A percentile compares a stretch with the other conserved stretches of the same genome.
Evolutionary conservation across 1,284 basidiomycete genomes (phyloP).

Genomic region (Papiliotrema laurentii): DNA sequence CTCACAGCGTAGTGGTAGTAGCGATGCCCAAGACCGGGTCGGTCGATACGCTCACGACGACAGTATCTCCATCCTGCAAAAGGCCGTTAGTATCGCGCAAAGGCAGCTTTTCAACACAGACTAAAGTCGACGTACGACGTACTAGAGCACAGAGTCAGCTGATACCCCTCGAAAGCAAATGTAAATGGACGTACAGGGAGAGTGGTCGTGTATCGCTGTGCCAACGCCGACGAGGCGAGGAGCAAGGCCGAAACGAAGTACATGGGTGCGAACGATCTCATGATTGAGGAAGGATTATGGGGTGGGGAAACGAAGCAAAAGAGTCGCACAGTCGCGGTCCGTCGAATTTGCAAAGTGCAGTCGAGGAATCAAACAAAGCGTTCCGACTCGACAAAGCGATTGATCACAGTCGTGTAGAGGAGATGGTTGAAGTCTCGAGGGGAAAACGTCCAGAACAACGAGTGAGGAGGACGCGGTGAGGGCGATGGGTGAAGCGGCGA

Average conservation of each 20-base stretch:
- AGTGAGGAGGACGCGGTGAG: too few species aligned
- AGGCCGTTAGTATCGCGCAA: background rate
- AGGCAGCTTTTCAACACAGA: too few species aligned
- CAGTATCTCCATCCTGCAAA: conserved; percentile 31
- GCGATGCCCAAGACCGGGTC: conserved; percentile 19
- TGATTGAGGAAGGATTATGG: too few species aligned
- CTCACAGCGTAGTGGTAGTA: conserved; percentile 24
- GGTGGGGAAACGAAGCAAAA: too few species aligned
- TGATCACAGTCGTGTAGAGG: too few species aligned
- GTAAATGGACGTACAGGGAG: conserved; percentile 2
- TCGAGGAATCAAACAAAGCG: too few species aligned
- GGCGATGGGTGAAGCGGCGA: too few species aligned
- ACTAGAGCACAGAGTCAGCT: background rate
- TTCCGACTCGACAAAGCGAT: too few species aligned
- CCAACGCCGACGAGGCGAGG: conserved; percentile 6
- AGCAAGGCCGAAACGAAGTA: conserved; percentile 3
- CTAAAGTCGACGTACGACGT: conserved; percentile 1
- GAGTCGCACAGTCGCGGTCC: too few species aligned
- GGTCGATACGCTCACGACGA: conserved; percentile 26
- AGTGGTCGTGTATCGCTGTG: conserved; percentile 8
- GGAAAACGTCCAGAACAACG: too few species aligned
- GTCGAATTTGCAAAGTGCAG: too few species aligned
- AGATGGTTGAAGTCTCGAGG: too few species aligned
- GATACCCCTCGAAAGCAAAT: background rate
- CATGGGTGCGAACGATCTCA: background rate